A percentile compares a stretch with the other conserved stretches of the same genome.
Conservation (phyloP, 805 yeast species). For the Candida dendrica region DNA sequence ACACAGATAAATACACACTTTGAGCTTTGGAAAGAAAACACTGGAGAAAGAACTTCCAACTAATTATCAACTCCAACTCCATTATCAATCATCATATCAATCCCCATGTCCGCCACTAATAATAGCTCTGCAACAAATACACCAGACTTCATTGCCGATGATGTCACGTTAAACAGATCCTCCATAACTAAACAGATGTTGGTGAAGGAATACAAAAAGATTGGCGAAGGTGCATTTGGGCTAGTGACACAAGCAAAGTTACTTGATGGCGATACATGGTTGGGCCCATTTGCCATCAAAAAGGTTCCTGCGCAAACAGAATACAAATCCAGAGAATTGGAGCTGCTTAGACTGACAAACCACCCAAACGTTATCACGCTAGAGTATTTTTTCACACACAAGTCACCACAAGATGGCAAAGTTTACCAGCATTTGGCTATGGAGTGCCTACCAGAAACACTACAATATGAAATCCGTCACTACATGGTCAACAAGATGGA, state of each 20-base stretch:
- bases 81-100: too few species aligned
- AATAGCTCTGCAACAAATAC: not conserved
- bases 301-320: slow-evolving; percentile 85
- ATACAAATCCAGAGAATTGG: slow-evolving; percentile 75
- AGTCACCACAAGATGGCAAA: slow-evolving; percentile 53
- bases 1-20: too few species aligned
- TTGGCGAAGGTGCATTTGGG: slow-evolving; percentile 86
- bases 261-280: slow-evolving; percentile 39
- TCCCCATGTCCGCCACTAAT: not conserved
- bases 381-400: slow-evolving; percentile 64
- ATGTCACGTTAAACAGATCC: slow-evolving; percentile 56
- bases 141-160: slow-evolving; percentile 43
- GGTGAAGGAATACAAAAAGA: slow-evolving; percentile 62
- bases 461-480: slow-evolving; percentile 68
- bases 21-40: too few species aligned
- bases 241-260: slow-evolving; percentile 72
- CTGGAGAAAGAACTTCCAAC: too few species aligned
- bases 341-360: slow-evolving; percentile 62
- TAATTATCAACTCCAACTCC: too few species aligned
- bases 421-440: slow-evolving; percentile 76
- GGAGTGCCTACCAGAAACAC: slow-evolving; percentile 81
- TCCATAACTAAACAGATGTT: slow-evolving; percentile 52
- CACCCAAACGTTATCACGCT: slow-evolving; percentile 76
- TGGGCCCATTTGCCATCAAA: slow-evolving; percentile 80
- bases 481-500: slow-evolving; percentile 54